A percentile compares a stretch with the other conserved stretches of the same genome.
Conservation (phyloP, 2,329 filamentous ascomycete species). For the Ophiostoma sp. region DNA sequence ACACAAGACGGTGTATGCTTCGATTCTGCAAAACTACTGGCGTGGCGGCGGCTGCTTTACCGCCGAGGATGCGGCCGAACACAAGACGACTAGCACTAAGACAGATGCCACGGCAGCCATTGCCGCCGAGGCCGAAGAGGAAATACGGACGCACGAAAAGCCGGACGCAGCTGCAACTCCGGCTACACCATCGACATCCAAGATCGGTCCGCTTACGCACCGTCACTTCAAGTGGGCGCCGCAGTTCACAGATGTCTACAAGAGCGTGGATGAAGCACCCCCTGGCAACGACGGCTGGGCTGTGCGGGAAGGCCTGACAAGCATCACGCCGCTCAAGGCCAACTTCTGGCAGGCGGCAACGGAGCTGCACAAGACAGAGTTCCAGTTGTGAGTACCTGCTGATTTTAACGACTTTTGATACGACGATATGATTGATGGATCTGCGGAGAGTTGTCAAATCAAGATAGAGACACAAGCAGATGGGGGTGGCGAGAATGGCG, state of each 20-base stretch:
- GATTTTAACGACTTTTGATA: neutral
- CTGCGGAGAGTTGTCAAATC: neutral
- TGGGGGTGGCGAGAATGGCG: neutral
- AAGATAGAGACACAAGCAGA: neutral
- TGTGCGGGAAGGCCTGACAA: constrained; percentile 80
- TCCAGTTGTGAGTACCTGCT: constrained; percentile 69
- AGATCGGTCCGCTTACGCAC: constrained; percentile 41
- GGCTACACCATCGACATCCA: neutral
- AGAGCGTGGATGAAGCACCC: constrained; percentile 71
- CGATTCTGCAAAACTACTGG: constrained; percentile 91
- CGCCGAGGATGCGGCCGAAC: constrained; percentile 59
- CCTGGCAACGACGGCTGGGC: constrained; percentile 92
- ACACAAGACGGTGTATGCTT: constrained; percentile 72
- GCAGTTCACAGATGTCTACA: constrained; percentile 77
- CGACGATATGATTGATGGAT: neutral
- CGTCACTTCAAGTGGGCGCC: constrained; percentile 96
- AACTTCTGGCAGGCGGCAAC: constrained; percentile 78
- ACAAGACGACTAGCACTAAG: neutral
- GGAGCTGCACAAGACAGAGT: constrained; percentile 61
- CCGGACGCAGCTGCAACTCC: neutral
- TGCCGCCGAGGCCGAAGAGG: constrained; percentile 63
- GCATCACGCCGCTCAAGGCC: constrained; percentile 82
- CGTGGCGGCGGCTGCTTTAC: constrained; percentile 77
- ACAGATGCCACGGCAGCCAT: constrained; percentile 24
- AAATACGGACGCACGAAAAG: constrained; percentile 48